Percentiles rank a stretch among this genome's conserved stretches.
Evolutionary conservation across 495 filamentous ascomycete species (phyloP).

Genomic region (Rostrohypoxylon terebratum): DNA sequence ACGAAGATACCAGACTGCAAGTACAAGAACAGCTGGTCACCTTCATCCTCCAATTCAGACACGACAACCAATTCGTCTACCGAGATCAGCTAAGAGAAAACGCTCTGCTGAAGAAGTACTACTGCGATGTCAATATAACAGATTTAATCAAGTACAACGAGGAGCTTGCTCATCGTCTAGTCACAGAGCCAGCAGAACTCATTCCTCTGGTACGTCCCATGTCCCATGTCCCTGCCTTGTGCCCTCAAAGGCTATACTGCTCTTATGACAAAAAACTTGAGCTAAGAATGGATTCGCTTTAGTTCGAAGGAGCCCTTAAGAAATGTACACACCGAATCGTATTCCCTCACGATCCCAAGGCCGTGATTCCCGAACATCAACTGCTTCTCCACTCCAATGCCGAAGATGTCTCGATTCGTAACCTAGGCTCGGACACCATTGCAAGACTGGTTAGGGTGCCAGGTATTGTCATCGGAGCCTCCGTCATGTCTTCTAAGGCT

Average conservation of each 20-base stretch:
- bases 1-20: conserved; percentile 66
- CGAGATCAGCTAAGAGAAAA: conserved; percentile 98
- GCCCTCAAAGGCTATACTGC: too few relatives aligned
- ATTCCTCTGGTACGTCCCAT: conserved; percentile 80
- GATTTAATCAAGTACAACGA: conserved; percentile 98
- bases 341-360: conserved; percentile 75
- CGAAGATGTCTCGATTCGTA: conserved; percentile 91
- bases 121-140: conserved; percentile 95
- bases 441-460: conserved; percentile 95
- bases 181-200: conserved; percentile 89
- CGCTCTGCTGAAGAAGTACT: conserved; percentile 93
- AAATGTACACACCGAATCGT: conserved; percentile 94
- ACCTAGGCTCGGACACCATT: conserved; percentile 91
- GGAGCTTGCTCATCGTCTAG: conserved; percentile 90
- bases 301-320: conserved; percentile 93
- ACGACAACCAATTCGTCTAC: conserved; percentile 97
- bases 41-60: conserved; percentile 93
- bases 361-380: conserved; percentile 88
- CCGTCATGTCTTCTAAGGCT: conserved; percentile 95
- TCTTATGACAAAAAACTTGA: not conserved
- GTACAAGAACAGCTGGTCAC: conserved; percentile 74
- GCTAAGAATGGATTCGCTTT: conserved; percentile 37
- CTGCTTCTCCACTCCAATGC: conserved; percentile 93
- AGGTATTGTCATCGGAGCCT: conserved; percentile 97
- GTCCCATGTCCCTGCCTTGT: not conserved